Conservation (phyloP, 345 rosid genomes). For the Hibiscus mutabilis region DNA sequence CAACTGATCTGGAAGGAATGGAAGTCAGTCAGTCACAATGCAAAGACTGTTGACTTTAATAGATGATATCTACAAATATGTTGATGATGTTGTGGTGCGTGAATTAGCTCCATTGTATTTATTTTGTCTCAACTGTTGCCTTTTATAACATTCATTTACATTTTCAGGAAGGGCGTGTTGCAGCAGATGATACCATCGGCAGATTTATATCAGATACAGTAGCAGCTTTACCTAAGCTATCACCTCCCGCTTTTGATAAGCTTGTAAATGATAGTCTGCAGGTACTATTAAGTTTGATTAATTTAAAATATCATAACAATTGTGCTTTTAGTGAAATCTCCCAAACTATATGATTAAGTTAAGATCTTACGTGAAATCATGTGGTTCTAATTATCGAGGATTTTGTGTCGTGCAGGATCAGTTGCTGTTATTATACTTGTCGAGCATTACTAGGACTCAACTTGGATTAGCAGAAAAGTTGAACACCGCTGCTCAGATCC, state of each 20-base stretch:
- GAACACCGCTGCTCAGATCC: constrained; percentile 89
- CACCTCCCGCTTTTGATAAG: constrained; percentile 71
- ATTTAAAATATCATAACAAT: neutral
- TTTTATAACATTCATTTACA: neutral
- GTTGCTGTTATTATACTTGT: constrained; percentile 70
- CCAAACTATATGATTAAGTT: neutral
- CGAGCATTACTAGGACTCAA: constrained; percentile 94
- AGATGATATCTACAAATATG: constrained; percentile 70
- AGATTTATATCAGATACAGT: constrained; percentile 63
- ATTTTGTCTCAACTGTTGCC: neutral
- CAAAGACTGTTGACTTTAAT: constrained; percentile 59
- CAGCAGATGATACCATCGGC: constrained; percentile 72
- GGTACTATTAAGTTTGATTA: constrained; percentile 32
- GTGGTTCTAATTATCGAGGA: neutral
- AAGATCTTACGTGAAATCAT: neutral
- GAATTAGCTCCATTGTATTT: neutral
- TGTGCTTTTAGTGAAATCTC: neutral
- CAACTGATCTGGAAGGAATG: constrained; percentile 97
- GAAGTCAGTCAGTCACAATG: constrained; percentile 84
- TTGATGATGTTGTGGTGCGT: constrained; percentile 87
- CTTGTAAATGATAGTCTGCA: constrained; percentile 82
- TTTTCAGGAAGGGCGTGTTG: constrained; percentile 63
- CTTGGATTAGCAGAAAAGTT: constrained; percentile 84
- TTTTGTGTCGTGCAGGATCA: constrained; percentile 50
- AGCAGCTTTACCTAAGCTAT: constrained; percentile 62